Conservation (phyloP, 345 rosid genomes). For the Cardamine resedifolia region DNA sequence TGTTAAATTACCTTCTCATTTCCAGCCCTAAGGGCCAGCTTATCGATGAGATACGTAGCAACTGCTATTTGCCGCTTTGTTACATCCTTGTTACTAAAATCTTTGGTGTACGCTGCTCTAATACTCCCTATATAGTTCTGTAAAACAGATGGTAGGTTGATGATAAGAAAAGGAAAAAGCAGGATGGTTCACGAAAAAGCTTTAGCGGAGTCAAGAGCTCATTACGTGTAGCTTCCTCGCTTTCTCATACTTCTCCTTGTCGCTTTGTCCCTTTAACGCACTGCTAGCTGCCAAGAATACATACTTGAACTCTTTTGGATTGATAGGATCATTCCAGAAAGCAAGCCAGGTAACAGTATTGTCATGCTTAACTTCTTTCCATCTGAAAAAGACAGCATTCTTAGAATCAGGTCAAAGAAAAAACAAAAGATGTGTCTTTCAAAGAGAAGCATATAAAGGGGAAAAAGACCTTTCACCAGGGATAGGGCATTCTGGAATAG, state of each 20-base stretch:
- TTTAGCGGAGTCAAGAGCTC: conserved; percentile 6
- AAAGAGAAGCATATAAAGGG: not conserved
- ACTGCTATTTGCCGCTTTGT: conserved; percentile 86
- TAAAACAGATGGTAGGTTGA: conserved; percentile 19
- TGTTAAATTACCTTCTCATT: conserved; percentile 81
- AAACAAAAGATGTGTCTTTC: not conserved
- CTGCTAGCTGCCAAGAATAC: conserved; percentile 98
- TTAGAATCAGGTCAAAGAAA: conserved; percentile 5
- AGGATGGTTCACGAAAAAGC: conserved; percentile 6
- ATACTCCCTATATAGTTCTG: conserved; percentile 80
- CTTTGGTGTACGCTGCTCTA: conserved; percentile 81
- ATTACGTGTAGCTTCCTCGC: conserved; percentile 91
- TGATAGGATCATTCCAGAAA: conserved; percentile 99
- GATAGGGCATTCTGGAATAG: conserved; percentile 92
- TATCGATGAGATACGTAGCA: conserved; percentile 96
- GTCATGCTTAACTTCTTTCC: conserved; percentile 98
- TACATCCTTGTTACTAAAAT: conserved; percentile 71
- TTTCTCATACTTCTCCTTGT: conserved; percentile 98
- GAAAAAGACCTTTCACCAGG: conserved; percentile 78
- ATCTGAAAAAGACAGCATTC: conserved; percentile 53
- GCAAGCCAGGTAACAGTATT: conserved; percentile 99
- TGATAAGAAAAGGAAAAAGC: conserved; percentile 1
- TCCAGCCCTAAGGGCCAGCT: conserved; percentile 99
- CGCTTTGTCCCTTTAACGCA: conserved; percentile 95
- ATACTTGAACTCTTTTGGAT: conserved; percentile 92